Conservation (phyloP, 805 yeast species). For the Yarrowia sp. region DNA sequence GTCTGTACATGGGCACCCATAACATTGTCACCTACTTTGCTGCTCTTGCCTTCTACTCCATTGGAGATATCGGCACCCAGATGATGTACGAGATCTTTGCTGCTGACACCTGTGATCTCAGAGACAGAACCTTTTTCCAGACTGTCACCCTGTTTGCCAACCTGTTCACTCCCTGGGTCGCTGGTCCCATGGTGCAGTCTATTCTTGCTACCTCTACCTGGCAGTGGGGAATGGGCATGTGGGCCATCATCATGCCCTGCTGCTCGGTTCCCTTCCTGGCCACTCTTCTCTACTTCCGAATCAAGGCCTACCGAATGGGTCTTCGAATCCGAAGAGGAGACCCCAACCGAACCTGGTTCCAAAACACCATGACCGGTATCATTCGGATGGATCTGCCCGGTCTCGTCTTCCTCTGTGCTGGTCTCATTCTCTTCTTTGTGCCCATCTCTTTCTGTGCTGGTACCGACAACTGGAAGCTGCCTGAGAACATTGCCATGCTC, state of each 20-base stretch:
- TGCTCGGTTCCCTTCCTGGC: slow-evolving; percentile 46
- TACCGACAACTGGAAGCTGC: slow-evolving; percentile 30
- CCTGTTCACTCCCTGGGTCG: slow-evolving; percentile 55
- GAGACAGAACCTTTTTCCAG: slow-evolving; percentile 52
- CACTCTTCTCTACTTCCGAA: slow-evolving; percentile 42
- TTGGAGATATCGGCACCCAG: slow-evolving; percentile 53
- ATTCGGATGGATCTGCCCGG: slow-evolving; percentile 28
- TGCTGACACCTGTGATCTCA: slow-evolving; percentile 53
- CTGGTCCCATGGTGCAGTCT: slow-evolving; percentile 46
- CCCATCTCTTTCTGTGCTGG: slow-evolving; percentile 32
- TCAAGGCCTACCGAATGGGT: slow-evolving; percentile 40
- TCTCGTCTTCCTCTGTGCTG: slow-evolving; percentile 13
- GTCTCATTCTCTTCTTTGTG: slow-evolving; percentile 24
- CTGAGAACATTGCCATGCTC: slow-evolving; percentile 34
- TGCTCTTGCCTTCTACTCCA: slow-evolving; percentile 51
- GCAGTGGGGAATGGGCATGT: slow-evolving; percentile 63
- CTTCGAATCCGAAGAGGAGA: slow-evolving; percentile 40
- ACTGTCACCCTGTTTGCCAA: slow-evolving; percentile 51
- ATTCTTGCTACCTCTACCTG: slow-evolving; percentile 52
- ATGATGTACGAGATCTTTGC: slow-evolving; percentile 50
- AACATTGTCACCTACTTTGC: slow-evolving; percentile 51
- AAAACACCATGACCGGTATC: slow-evolving; percentile 4
- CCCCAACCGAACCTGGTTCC: slow-evolving; percentile 5
- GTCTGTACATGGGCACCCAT: slow-evolving; percentile 24
- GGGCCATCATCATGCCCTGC: slow-evolving; percentile 56